A percentile compares a stretch with the other conserved stretches of the same genome.
Evolutionary conservation across 768 basidiomycete species (phyloP).

Genomic region (Cantharellus cinnabarinus): DNA sequence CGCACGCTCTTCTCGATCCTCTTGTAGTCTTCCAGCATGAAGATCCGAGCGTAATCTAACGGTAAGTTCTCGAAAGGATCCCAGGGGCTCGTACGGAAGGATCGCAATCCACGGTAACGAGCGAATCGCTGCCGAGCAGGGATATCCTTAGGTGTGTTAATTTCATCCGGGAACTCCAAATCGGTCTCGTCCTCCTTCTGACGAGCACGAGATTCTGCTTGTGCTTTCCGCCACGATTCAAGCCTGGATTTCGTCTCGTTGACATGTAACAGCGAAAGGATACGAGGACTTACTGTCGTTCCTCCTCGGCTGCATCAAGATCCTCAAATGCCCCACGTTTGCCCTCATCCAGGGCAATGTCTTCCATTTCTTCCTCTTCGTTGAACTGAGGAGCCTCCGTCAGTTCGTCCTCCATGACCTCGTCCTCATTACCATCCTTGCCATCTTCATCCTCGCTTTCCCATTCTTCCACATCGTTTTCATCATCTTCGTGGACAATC

Average conservation of each 20-base stretch:
- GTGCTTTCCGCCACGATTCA: conserved; percentile 31
- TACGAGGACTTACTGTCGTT: conserved; percentile 26
- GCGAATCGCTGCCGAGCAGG: conserved; percentile 71
- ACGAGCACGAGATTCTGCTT: conserved; percentile 19
- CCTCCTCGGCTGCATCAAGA: conserved; percentile 30
- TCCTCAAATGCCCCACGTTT: conserved; percentile 24
- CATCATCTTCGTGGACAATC: conserved; percentile 72
- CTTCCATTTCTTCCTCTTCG: conserved; percentile 25
- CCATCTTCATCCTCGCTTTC: conserved; percentile 25
- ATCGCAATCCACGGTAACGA: conserved; percentile 75
- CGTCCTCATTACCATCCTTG: conserved; percentile 11
- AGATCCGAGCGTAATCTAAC: conserved; percentile 81
- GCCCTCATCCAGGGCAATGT: conserved; percentile 26
- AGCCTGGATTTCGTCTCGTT: conserved; percentile 24
- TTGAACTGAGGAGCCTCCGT: conserved; percentile 13
- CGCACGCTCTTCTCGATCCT: conserved; percentile 57
- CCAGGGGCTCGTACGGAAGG: conserved; percentile 92
- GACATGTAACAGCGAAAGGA: too few relatives aligned
- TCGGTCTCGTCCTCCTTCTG: conserved; percentile 65
- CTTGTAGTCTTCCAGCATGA: conserved; percentile 91
- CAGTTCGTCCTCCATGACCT: conserved; percentile 11
- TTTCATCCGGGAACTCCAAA: conserved; percentile 81
- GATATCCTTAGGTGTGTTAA: conserved; percentile 79
- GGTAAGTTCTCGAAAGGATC: conserved; percentile 94
- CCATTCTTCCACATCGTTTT: conserved; percentile 27